These are phyloP conservation scores for Pseudevernia furfuracea DNA, from an alignment of 495 filamentous ascomycete species.

Conservation along the genomic window DNA sequence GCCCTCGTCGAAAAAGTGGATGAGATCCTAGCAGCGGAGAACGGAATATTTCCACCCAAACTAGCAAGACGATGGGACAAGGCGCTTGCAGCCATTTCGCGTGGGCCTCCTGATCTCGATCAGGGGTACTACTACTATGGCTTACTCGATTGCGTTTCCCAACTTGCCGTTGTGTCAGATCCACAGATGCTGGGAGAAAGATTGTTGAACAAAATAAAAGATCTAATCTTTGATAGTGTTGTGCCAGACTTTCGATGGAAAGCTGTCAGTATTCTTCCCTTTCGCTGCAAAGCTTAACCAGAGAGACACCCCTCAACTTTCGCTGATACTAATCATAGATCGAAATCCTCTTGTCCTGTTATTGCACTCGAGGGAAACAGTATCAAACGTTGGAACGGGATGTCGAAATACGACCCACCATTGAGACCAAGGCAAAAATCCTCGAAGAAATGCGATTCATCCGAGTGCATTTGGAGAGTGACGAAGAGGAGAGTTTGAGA, in stretches of 20 bases:
- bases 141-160: slow-evolving; percentile 1
- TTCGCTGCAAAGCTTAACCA: background rate
- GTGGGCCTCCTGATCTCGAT: slow-evolving; percentile 9
- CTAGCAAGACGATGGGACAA: slow-evolving; percentile 3
- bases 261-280: slow-evolving; percentile 11
- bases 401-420: background rate
- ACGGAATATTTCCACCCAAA: background rate
- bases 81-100: background rate
- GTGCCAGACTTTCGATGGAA: slow-evolving; percentile 16
- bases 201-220: background rate
- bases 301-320: no score
- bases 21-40: background rate
- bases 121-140: slow-evolving; percentile 10
- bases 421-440: background rate
- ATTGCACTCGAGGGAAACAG: background rate
- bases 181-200: background rate
- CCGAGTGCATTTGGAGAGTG: background rate
- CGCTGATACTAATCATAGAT: background rate
- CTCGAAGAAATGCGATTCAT: background rate
- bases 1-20: background rate
- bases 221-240: slow-evolving; percentile 1
- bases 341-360: background rate
- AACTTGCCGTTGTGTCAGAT: slow-evolving; percentile 9
- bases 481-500: background rate
- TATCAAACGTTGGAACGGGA: background rate